Base-by-base conservation (phyloP, 2,329 filamentous ascomycete species). In the Colletotrichum gloeosporioides region DNA sequence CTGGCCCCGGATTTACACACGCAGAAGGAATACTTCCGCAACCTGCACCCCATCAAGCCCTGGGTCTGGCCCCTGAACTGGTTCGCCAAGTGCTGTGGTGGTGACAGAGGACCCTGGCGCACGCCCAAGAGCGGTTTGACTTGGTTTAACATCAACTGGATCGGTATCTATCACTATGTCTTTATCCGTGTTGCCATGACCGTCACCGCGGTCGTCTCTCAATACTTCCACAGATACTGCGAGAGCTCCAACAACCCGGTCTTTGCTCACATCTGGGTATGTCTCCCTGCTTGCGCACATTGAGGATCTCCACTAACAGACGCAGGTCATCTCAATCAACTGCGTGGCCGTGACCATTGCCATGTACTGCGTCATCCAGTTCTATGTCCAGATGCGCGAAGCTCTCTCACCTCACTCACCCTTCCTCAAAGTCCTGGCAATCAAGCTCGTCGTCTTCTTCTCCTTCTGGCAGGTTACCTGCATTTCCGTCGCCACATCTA, bases 361-460 rank as follows among this genome's bases (percentile, higher is more conserved):
- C 76, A 98, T 98, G 94, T 97, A 95, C 86, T 96, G 94, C 82
- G 85, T 98, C 59, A 93, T 98, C 78, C 95, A 98, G 80, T 97
- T 97, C 84, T 98, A 98, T 84, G 84, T 94, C 34, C 95, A 98
- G 83, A 88, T 97, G 62, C 92, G 92, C 78, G 85, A 89, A 1
- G 91, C 95, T 75, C 89, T 98, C 31, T 88, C 89, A 9, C 90
- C 93, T 70, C 91, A 98, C 82, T 89, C 87, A 22, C 94, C 95
- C 0, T 94, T 96, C 79, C 85, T 96, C 78, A 98, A 98, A 84
- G 92, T 98, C 31, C 82, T 95, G 25, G 94, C 95, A 81, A 97
- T 98, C 86, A 98, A 98, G 85, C 89, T 98, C 32, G 95, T 98
- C 81, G 95, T 98, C 81, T 98, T 98, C 88, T 90, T 98, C 79